Percentiles rank a stretch among this genome's conserved stretches.
Conservation (phyloP, 2,329 filamentous ascomycete species). For the Aschersonia sp. region DNA sequence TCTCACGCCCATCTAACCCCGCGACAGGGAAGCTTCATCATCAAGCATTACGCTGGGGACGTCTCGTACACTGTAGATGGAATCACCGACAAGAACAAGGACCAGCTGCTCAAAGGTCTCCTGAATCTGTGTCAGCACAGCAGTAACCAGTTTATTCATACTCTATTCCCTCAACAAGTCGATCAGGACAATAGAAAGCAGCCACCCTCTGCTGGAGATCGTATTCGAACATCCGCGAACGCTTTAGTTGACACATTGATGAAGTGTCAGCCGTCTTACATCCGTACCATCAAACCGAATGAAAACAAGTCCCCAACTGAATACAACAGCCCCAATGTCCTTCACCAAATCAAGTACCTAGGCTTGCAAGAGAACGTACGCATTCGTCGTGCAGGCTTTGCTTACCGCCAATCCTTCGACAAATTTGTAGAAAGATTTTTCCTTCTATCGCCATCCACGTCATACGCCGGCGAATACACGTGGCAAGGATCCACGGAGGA, state of each 20-base stretch:
- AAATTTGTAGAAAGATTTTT: slow-evolving; percentile 98
- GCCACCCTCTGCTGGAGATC: slow-evolving; percentile 88
- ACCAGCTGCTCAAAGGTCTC: slow-evolving; percentile 87
- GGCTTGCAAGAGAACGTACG: slow-evolving; percentile 99
- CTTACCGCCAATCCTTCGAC: slow-evolving; percentile 92
- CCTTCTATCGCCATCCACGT: slow-evolving; percentile 82
- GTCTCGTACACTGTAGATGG: slow-evolving; percentile 89
- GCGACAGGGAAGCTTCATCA: slow-evolving; percentile 89
- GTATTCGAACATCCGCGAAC: slow-evolving; percentile 90
- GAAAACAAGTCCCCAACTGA: slow-evolving; percentile 95
- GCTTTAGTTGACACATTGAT: slow-evolving; percentile 88
- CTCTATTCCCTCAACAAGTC: slow-evolving; percentile 80
- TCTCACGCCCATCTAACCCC: slow-evolving; percentile 84
- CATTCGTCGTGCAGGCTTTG: slow-evolving; percentile 90
- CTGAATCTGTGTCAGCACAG: slow-evolving; percentile 76
- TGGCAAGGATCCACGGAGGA: slow-evolving; percentile 83
- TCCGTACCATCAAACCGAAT: slow-evolving; percentile 98
- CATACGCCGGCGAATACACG: slow-evolving; percentile 93
- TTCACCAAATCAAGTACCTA: slow-evolving; percentile 98
- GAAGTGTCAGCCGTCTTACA: slow-evolving; percentile 96
- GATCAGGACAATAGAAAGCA: slow-evolving; percentile 92
- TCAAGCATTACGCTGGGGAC: slow-evolving; percentile 98
- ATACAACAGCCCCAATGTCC: slow-evolving; percentile 81
- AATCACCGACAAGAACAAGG: slow-evolving; percentile 99
- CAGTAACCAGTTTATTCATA: slow-evolving; percentile 73